These are phyloP conservation scores for Komagataella pastoris DNA, from an alignment of 805 yeast species.

Conservation along the genomic window DNA sequence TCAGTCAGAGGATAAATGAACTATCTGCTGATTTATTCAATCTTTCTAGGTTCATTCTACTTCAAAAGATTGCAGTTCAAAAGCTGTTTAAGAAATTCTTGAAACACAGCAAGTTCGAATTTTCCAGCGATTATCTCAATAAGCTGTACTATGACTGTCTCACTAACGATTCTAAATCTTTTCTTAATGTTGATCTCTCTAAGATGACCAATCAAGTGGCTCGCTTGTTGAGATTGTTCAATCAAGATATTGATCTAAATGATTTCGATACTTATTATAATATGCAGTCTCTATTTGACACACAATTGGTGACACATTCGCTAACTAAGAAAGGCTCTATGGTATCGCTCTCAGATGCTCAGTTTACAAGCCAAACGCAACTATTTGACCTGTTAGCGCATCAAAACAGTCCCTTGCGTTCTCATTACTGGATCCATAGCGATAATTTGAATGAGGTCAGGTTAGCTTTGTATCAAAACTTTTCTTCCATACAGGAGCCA, in stretches of 20 bases:
- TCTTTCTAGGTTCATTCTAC: constrained; percentile 53
- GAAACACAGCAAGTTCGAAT: constrained; percentile 25
- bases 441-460: constrained; percentile 45
- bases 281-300: background rate
- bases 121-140: constrained; percentile 18
- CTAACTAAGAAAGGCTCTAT: background rate
- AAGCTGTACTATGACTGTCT: constrained; percentile 16
- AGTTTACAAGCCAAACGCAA: background rate
- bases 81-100: constrained; percentile 62
- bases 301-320: background rate
- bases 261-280: background rate
- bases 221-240: constrained; percentile 13
- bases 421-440: constrained; percentile 41
- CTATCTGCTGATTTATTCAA: constrained; percentile 44
- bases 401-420: constrained; percentile 20
- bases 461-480: constrained; percentile 29
- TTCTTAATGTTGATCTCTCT: constrained; percentile 46
- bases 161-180: constrained; percentile 33
- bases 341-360: background rate
- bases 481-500: constrained; percentile 12
- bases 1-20: constrained; percentile 23
- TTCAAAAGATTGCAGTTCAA: constrained; percentile 62
- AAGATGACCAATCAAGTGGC: constrained; percentile 13
- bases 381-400: constrained; percentile 21
- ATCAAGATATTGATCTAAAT: constrained; percentile 4